Evolutionary conservation across 352 stramenopile species (phyloP).

Genomic region (Stephanocyclus meneghinianus): DNA sequence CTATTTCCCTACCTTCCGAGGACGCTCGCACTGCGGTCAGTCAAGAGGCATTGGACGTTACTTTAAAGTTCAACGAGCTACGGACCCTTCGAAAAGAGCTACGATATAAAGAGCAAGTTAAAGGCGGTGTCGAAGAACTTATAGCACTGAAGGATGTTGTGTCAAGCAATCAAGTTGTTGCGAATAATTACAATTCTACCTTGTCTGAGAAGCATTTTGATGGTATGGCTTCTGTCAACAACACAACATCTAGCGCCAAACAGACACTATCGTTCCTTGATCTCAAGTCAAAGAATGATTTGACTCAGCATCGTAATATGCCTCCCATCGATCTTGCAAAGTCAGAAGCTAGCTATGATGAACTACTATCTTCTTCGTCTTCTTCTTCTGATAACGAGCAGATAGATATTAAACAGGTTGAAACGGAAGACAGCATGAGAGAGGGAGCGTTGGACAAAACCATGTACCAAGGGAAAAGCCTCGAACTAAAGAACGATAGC

Average conservation of each 20-base stretch:
- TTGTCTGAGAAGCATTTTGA: background rate
- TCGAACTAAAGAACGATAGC: background rate
- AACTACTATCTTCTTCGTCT: background rate
- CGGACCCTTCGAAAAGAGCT: background rate
- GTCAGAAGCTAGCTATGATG: background rate
- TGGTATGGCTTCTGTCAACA: background rate
- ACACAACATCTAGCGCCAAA: background rate
- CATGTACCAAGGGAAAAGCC: conserved; percentile 3
- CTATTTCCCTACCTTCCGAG: background rate
- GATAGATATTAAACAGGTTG: background rate
- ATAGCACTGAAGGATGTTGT: too few species aligned
- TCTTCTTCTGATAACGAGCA: background rate
- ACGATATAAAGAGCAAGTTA: background rate
- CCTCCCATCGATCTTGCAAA: background rate
- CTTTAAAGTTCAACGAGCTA: background rate
- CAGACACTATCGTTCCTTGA: too few species aligned
- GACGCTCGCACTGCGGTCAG: background rate
- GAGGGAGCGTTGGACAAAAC: conserved; percentile 5
- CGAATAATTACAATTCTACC: background rate
- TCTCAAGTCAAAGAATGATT: too few species aligned
- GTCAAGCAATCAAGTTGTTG: too few species aligned
- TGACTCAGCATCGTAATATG: background rate
- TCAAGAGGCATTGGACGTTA: background rate
- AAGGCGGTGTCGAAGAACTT: background rate
- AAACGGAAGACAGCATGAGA: conserved; percentile 1